Evolutionary conservation across 768 basidiomycete species (phyloP).

Genomic region (Naganishia friedmannii): DNA sequence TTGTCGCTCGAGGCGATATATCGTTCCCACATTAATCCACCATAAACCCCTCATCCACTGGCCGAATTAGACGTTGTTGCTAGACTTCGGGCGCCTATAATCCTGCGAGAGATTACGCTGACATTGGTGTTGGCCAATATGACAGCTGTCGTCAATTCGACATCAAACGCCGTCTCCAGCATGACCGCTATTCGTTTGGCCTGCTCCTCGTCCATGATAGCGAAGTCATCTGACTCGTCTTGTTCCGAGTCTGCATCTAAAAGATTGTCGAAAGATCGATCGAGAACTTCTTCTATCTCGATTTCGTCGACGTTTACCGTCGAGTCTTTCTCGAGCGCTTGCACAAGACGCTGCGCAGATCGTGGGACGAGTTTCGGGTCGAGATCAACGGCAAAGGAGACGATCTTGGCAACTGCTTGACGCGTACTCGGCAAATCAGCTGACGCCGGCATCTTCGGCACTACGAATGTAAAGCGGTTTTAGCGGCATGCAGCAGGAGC

Average conservation of each 20-base stretch:
- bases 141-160: slow-evolving; percentile 86
- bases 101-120: slow-evolving; percentile 74
- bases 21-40: background rate
- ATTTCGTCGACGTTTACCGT: slow-evolving; percentile 17
- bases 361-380: slow-evolving; percentile 35
- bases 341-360: slow-evolving; percentile 30
- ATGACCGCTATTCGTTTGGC: slow-evolving; percentile 80
- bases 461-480: background rate
- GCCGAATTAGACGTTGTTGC: slow-evolving; percentile 25
- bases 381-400: slow-evolving; percentile 38
- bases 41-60: slow-evolving; percentile 7
- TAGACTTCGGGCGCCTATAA: slow-evolving; percentile 58
- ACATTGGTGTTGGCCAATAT: slow-evolving; percentile 91
- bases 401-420: slow-evolving; percentile 31
- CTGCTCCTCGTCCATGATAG: slow-evolving; percentile 85
- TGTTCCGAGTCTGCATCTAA: background rate
- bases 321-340: slow-evolving; percentile 7
- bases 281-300: slow-evolving; percentile 24
- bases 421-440: slow-evolving; percentile 60
- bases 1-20: background rate
- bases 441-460: slow-evolving; percentile 29
- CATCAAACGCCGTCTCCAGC: slow-evolving; percentile 75
- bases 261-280: background rate
- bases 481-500: background rate
- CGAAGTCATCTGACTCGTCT: slow-evolving; percentile 83